Percentiles rank a stretch among this genome's conserved stretches.
Evolutionary conservation across 1,284 basidiomycete species (phyloP).

Genomic region (Microstroma glucosiphilum): DNA sequence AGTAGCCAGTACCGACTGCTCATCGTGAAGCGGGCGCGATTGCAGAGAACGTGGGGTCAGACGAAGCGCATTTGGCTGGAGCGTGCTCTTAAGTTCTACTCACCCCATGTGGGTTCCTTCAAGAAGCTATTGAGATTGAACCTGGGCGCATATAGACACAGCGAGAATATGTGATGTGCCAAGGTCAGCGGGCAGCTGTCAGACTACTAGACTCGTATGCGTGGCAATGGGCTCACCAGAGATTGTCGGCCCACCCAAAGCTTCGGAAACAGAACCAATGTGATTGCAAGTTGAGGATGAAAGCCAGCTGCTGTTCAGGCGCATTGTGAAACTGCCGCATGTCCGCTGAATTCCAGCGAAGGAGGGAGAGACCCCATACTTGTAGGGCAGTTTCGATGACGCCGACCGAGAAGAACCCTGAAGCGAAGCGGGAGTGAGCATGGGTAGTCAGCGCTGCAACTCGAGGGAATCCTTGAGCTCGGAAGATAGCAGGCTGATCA

Average conservation of each 20-base stretch:
- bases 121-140: constrained; percentile 49
- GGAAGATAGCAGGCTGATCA: background rate
- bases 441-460: background rate
- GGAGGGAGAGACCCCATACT: constrained; percentile 22
- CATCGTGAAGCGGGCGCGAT: too few species aligned
- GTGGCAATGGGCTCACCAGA: constrained; percentile 20
- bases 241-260: constrained; percentile 29
- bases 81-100: too few species aligned
- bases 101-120: constrained; percentile 29
- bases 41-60: too few species aligned
- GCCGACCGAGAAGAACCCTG: constrained; percentile 42
- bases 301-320: constrained; percentile 43
- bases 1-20: constrained; percentile 33
- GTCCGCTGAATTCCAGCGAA: constrained; percentile 22
- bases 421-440: background rate
- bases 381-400: constrained; percentile 41
- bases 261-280: constrained; percentile 47
- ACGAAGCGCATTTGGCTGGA: too few species aligned
- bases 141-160: constrained; percentile 10
- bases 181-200: background rate
- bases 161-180: background rate
- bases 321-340: constrained; percentile 24
- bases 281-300: constrained; percentile 43
- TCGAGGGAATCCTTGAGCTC: background rate
- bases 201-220: constrained; percentile 2